phyloP scores from a whole-genome alignment of 306 rosid species.

The Pterocarpus macrocarpus region DNA sequence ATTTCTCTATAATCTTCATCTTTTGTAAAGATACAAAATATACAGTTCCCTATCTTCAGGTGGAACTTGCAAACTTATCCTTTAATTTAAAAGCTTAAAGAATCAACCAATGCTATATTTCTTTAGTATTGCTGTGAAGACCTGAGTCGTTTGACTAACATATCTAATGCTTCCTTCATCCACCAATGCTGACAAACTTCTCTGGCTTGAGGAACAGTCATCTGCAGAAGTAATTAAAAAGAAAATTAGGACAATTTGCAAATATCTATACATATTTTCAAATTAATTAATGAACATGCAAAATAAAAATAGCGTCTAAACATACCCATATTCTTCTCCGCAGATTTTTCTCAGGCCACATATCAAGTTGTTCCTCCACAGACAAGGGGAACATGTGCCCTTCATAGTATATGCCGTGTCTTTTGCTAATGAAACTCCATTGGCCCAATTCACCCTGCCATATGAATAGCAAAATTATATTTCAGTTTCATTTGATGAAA shows the following conservation, averaged over 20 bases:
- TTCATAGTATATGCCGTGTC: slow-evolving; percentile 82
- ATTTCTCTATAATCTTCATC: slow-evolving; percentile 9
- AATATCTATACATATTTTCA: not conserved
- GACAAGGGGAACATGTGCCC: slow-evolving; percentile 93
- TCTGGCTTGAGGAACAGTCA: slow-evolving; percentile 78
- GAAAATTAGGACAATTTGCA: not conserved
- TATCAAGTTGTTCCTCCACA: slow-evolving; percentile 89
- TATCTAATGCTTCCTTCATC: slow-evolving; percentile 98
- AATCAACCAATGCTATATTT: slow-evolving; percentile 40
- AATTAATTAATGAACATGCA: not conserved
- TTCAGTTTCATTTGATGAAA: not conserved
- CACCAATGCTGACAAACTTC: slow-evolving; percentile 96
- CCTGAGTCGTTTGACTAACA: slow-evolving; percentile 71
- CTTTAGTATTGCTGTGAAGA: slow-evolving; percentile 38
- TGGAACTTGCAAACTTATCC: not conserved
- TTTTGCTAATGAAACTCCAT: slow-evolving; percentile 94
- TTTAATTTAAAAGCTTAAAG: slow-evolving; percentile 24
- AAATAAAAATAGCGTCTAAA: not conserved
- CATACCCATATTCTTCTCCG: slow-evolving; percentile 84
- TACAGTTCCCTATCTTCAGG: not conserved
- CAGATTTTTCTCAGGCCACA: slow-evolving; percentile 88
- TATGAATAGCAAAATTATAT: slow-evolving; percentile 4
- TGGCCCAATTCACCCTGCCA: slow-evolving; percentile 83
- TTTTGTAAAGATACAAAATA: slow-evolving; percentile 2
- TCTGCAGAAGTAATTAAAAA: slow-evolving; percentile 45